phyloP scores from a whole-genome alignment of 441 rosid genomes.

The Croton laevigatus region DNA sequence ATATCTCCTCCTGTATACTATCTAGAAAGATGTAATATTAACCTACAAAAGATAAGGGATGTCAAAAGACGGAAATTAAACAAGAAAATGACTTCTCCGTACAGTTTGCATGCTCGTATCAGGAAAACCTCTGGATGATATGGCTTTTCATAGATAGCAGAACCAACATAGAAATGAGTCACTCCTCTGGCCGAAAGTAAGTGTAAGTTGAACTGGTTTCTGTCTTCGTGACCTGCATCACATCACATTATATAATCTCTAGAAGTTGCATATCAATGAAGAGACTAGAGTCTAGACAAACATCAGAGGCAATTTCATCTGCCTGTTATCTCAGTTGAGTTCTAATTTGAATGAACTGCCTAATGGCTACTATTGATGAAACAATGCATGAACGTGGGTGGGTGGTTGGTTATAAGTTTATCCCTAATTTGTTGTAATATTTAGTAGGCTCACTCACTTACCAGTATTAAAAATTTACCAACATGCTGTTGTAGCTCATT shows the following conservation, averaged over 20 bases:
- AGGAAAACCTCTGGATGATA: slow-evolving; percentile 13
- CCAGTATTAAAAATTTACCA: background rate
- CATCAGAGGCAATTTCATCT: background rate
- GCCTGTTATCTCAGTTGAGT: background rate
- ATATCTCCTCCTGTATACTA: background rate
- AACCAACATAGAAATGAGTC: slow-evolving; percentile 18
- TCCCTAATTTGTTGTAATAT: background rate
- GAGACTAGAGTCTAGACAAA: background rate
- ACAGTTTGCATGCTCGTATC: background rate
- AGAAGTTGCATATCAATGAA: slow-evolving; percentile 3
- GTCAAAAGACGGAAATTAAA: background rate
- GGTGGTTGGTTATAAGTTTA: no score
- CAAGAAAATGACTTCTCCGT: background rate
- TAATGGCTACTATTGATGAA: background rate
- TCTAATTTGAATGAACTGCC: background rate
- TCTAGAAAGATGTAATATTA: background rate
- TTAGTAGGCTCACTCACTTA: background rate
- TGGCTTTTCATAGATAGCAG: background rate
- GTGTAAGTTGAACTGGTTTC: slow-evolving; percentile 77
- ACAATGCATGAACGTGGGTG: background rate
- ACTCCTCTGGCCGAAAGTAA: slow-evolving; percentile 59
- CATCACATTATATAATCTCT: slow-evolving; percentile 14
- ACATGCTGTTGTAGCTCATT: background rate
- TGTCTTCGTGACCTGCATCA: slow-evolving; percentile 74
- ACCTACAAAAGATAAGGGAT: background rate